A percentile compares a stretch with the other conserved stretches of the same genome.
Evolutionary conservation across 2,329 filamentous ascomycete genomes (phyloP).

Genomic region (Lecanicillium sp.): DNA sequence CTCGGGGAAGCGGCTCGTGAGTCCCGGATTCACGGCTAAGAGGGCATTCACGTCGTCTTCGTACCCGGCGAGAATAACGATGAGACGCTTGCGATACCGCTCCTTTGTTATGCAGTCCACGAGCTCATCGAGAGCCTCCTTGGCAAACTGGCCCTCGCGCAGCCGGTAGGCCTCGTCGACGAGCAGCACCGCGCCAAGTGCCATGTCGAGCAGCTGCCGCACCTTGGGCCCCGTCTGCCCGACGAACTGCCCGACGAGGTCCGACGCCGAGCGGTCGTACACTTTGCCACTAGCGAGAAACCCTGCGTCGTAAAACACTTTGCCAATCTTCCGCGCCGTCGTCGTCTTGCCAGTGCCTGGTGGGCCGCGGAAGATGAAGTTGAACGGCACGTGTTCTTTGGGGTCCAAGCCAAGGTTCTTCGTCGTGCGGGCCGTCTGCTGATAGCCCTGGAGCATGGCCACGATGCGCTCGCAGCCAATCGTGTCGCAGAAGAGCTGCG

Average conservation of each 20-base stretch:
- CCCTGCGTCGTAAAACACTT: constrained; percentile 70
- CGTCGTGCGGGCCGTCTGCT: constrained; percentile 34
- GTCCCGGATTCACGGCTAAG: constrained; percentile 53
- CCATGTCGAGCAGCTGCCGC: constrained; percentile 48
- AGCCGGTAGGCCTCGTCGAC: constrained; percentile 69
- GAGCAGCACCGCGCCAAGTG: constrained; percentile 61
- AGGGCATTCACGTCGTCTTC: constrained; percentile 59
- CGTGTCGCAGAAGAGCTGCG: constrained; percentile 49
- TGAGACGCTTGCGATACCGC: constrained; percentile 51
- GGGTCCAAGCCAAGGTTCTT: constrained; percentile 23
- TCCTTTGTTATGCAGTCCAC: constrained; percentile 49
- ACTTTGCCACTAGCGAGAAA: constrained; percentile 56
- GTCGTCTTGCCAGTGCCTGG: constrained; percentile 70
- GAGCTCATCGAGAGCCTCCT: constrained; percentile 49
- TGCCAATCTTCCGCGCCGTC: constrained; percentile 66
- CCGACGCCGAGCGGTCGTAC: constrained; percentile 59
- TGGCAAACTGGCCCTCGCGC: constrained; percentile 47
- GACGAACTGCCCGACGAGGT: constrained; percentile 62
- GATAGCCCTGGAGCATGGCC: constrained; percentile 46
- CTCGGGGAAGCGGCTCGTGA: constrained; percentile 61
- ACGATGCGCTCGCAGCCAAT: constrained; percentile 54
- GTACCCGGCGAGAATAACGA: constrained; percentile 66
- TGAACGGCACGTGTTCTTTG: constrained; percentile 51
- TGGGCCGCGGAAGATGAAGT: constrained; percentile 60
- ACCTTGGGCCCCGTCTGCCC: constrained; percentile 67